Base-by-base conservation (phyloP, 1,284 basidiomycete species). In the Fereydounia khargensis region DNA sequence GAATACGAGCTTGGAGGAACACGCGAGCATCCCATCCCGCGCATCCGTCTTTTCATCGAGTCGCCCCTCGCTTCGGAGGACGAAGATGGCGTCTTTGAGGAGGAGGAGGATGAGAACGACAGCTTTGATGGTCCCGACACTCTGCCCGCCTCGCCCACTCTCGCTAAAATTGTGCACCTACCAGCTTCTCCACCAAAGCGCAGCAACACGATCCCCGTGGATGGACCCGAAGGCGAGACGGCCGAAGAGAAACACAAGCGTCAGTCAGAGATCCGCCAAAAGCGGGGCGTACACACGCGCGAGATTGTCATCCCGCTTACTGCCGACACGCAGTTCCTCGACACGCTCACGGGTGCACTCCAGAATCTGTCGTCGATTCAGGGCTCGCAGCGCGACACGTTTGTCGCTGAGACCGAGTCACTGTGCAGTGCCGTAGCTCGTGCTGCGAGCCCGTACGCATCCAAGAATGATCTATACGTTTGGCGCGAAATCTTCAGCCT, bases 401-500 rank as follows among this genome's bases (percentile, higher is more conserved):
- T 95, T 73, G 79, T 81, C 5, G 68, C 78, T 13, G 80, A 85
- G 6, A 82, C 95, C 7, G 62, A 80, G 16, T 67, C 76, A 0
- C 82, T 96, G 3, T 84, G 87, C 23, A 68, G 27, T 81, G 84
- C 74, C 74, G 80, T 46, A 71, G 82, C 25, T 7, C 60, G 68
- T 11, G 77, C 68, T 8, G 59, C 73, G 8, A 65, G 60, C 31
- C 73, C 73, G 0, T 66, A 56, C 21, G 60, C 65, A 1, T 38
- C 58, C 17, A 81, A 81, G 62, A 80, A 81, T 18, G 92, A 97
- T 68, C 77, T 97, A n/a, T 91, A 90, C 69, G 83, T 84, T 3
- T 96, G 92, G 92, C 80, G 92, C 23, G 85, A 90, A 76, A 87
- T 96, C 24, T 95, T 97, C 70, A 83, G 85, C 38, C 78, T 94